phyloP scores from a whole-genome alignment of 2,329 filamentous ascomycete species.

The Colletotrichum theobromicola region DNA sequence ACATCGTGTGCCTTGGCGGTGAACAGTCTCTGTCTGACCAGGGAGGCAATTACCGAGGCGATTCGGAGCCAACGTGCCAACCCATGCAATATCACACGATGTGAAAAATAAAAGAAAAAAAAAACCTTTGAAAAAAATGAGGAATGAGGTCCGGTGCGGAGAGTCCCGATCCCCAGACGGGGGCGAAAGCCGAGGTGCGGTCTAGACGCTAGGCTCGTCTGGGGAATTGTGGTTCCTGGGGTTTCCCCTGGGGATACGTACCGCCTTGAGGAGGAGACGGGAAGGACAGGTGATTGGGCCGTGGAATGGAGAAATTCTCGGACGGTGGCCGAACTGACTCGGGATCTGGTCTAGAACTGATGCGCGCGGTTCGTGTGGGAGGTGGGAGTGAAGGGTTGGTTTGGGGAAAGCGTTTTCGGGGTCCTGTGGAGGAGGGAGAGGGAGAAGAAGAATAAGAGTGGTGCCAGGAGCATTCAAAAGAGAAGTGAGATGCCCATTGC shows the following conservation, averaged over 20 bases:
- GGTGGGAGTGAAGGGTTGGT: neutral
- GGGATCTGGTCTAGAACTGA: constrained; percentile 6
- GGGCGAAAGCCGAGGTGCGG: constrained; percentile 14
- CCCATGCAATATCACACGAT: neutral
- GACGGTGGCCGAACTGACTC: constrained; percentile 17
- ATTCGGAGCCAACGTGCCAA: neutral
- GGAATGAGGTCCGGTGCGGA: neutral
- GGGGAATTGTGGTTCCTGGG: constrained; percentile 14
- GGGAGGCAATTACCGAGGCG: neutral
- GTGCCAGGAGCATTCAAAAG: neutral
- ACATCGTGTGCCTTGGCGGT: neutral
- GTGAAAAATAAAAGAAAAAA: neutral
- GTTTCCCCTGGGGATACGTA: neutral
- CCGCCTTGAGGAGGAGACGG: neutral
- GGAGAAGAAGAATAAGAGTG: neutral
- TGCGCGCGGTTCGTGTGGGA: neutral
- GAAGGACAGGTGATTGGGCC: neutral
- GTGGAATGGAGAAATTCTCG: constrained; percentile 13
- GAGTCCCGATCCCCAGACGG: constrained; percentile 16
- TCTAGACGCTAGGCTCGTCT: constrained; percentile 9
- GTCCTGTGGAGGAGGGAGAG: neutral
- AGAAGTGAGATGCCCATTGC: neutral
- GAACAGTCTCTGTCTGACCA: neutral
- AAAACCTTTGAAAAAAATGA: neutral
- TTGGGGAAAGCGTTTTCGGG: neutral